Evolutionary conservation across 495 filamentous ascomycete species (phyloP), one percentile per base, ranked within the genome.

Genomic region (Talaromyces ruber): DNA sequence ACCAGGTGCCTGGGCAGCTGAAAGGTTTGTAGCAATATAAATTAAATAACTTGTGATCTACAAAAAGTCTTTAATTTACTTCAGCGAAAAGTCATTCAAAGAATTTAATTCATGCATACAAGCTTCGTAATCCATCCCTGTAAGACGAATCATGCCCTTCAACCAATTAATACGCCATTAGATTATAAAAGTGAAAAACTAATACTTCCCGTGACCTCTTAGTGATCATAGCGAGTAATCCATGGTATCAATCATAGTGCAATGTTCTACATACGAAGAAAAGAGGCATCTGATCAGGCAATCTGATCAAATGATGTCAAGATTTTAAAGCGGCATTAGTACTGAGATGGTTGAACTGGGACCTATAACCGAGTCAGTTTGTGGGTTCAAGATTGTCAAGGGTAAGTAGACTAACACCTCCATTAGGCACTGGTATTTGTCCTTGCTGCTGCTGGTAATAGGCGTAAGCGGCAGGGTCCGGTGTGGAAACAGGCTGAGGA

Each of bases 361-460:
- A 56, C 61, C 52, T 65, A 29, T 25, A 21, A 2, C 29, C 59
- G 64, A 64, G 47, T 71, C 25, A 66, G 59, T 28, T 34, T 26
- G 7, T 24, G 30, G 24, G 14, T 18, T 51, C 29, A 1, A 28
- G 32, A 45, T n/a, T 52, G 24, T 11, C 21, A 25, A 64, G 65
- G 66, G 56, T 63, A 2, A 29, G 26, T 45, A 18, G 32, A 58
- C 52, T 63, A 22, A 67, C 51, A 6, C 54, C 64, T 30, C 74
- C 77, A 56, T 79, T 78, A 34, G 72, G 66, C 9, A 51, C 59
- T 34, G 59, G 26, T 21, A 34, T 29, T 34, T 30, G 54, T 57
- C 4, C 26, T 34, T 57, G 54, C 56, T 77, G 76, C 63, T 76
- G 70, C 59, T 78, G 76, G 58, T 77, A 77, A 64, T 77, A 76